Base-by-base conservation (phyloP, 768 basidiomycete species). In the Stropharia rugosoannulata region DNA sequence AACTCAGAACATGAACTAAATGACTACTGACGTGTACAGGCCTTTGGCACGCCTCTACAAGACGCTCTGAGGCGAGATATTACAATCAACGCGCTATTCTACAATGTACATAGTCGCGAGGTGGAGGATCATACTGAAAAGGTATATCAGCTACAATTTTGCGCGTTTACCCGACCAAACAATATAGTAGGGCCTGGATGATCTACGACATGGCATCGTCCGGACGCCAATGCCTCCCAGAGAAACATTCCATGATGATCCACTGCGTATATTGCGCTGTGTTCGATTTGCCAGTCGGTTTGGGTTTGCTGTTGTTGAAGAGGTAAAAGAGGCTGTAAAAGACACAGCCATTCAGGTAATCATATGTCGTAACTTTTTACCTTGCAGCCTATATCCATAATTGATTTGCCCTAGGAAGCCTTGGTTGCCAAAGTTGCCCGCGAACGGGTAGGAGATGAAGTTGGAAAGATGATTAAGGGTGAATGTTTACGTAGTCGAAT, bases 11-110 rank as follows among this genome's bases (percentile, higher is more conserved):
- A 36, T 16, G 22, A 39, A 12, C 38, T 18, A 22, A 12, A 50
- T 49, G 46, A 55, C 22, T 18, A 40, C 22, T 16, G 16, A 48
- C 10, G 36, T 9, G 27, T 32, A 7, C 64, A 98, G 96, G 78
- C 81, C 35, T 96, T 95, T 54, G 97, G 97, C 6, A 96, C 95
- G 3, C 95, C 96, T 0, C 65, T 90, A 12, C 82, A 98, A 73
- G 97, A 99, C 68, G 95, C 97, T 2, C 68, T 90, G 46, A 78
- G 97, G 50, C 79, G 97, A 64, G 97, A 99, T 68, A 84, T 90
- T 27, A 98, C 97, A 1, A 97, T 99, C 69, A 99, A 99, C 66
- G 77, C 96, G 0, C 75, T 99, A 6, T 98, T 98, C 73, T 98
- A 95, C 74, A 98, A 99, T 61, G 82, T 99, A 1, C 94, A 97